Evolutionary conservation across 1,284 basidiomycete genomes (phyloP).

Genomic region (Mycosarcoma maydis): DNA sequence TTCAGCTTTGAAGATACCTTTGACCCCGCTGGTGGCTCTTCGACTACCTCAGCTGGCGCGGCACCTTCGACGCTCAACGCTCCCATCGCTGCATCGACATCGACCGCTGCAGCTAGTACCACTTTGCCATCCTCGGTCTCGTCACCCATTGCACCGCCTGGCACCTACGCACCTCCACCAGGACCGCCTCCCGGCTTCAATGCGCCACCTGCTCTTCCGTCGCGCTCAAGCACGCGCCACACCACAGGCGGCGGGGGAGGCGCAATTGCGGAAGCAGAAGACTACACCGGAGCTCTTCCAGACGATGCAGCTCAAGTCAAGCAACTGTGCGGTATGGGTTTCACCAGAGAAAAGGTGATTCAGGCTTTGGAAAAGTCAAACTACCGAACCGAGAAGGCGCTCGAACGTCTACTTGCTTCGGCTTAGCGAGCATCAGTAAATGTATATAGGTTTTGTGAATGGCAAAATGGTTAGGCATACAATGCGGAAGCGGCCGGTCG

Average conservation of each 20-base stretch:
- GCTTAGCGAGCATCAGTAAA: constrained; percentile 8
- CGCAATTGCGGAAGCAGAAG: constrained; percentile 19
- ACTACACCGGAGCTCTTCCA: constrained; percentile 52
- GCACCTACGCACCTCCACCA: constrained; percentile 45
- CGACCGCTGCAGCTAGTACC: not conserved
- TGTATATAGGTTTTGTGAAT: constrained; percentile 1
- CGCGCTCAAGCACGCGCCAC: constrained; percentile 8
- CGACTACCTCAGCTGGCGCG: constrained; percentile 6
- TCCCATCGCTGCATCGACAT: not conserved
- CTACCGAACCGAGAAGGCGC: constrained; percentile 64
- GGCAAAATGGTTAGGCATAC: constrained; percentile 24
- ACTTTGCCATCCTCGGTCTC: constrained; percentile 5
- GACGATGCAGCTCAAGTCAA: constrained; percentile 63
- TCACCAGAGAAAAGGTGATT: constrained; percentile 59
- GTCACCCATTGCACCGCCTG: constrained; percentile 17
- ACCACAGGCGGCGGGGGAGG: not conserved
- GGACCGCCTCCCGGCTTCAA: constrained; percentile 43
- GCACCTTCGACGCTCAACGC: constrained; percentile 3
- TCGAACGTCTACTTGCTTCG: constrained; percentile 56
- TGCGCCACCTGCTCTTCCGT: constrained; percentile 19
- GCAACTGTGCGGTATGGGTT: constrained; percentile 65
- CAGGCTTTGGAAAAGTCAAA: constrained; percentile 62
- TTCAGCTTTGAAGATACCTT: constrained; percentile 63
- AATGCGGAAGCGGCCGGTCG: constrained; percentile 10
- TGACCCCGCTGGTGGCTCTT: constrained; percentile 20